Evolutionary conservation across 169 alveolate species (phyloP), one percentile per base, ranked within the genome.

Genomic region (Eimeria necatrix): DNA sequence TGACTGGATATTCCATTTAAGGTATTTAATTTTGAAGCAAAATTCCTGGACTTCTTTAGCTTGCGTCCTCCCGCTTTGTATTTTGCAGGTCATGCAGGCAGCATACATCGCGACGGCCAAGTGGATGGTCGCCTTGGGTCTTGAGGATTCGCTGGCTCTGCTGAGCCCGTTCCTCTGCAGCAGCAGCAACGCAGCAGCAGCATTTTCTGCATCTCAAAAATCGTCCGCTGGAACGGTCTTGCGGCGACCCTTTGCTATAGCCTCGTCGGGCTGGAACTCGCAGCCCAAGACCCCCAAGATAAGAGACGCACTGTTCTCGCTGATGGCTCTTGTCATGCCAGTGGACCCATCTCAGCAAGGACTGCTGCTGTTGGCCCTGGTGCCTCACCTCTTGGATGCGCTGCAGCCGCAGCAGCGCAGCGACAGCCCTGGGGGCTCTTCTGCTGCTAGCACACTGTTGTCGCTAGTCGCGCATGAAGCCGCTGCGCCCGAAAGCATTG

Each of bases 31-130:
- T 32, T 32, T 32, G 41, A 32, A 32, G 41, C 41, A 2, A 32
- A 32, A 32, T 32, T 32, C 41, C 2, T 32, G 41, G 41, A 32
- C 41, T 32, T 32, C 41, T 32, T 32, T 32, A 32, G 86, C 7
- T 46, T 76, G 32, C 64, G 24, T 20, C 12, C 9, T 6, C n/a
- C 22, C 4, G 22, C 22, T 5, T 7, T 24, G 0, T 4, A 18
- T 20, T 76, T 56, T 49, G 0, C 93, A 92, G 95, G 90, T 78
- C 24, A 10, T 61, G 48, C 87, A 92, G 22, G 91, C 90, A 61
- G 95, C 95, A 41, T 78, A 92, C 78, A 26, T 92, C 64, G 95
- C 95, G 49, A 83, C 95, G 48, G 85, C 89, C 7, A 92, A 81
- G 68, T 92, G 95, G 95, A 41, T 92, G 49, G 59, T 61, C 8